Base-by-base conservation (phyloP, 2,329 filamentous ascomycete genomes). In the Phyllosticta citrichinensis region DNA sequence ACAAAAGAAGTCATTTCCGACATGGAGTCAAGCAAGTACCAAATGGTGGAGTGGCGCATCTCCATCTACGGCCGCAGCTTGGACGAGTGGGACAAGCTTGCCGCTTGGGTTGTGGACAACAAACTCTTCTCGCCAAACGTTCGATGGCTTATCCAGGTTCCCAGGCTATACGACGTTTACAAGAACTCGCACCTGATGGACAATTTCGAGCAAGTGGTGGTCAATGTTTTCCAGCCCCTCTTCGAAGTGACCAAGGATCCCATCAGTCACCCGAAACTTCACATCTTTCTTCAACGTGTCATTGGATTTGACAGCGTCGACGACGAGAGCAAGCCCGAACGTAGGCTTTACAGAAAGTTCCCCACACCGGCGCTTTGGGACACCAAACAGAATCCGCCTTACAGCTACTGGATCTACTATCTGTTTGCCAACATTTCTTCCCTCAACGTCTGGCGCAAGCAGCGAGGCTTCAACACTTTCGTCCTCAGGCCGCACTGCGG, bases 331-430 rank as follows among this genome's bases (percentile, higher is more conserved):
- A 99, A 99, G 76, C 83, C 91, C 2, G 94, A 99, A 75, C 86
- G 93, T 27, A 87, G 94, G 20, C 82, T 97, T n/a, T 96, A 91
- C 77, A 88, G 87, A 70, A 99, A 99, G 73, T 99, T 96, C 66
- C 94, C 94, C 0, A 86, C 94, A 22, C 93, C 94, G 4, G 88
- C 86, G 64, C 85, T 86, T 59, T 99, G 94, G 94, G 83, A 86
- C 65, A 91, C 91, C 0, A 91, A 89, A 68, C 92, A 97, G 74
- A 99, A 99, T 70, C 94, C 94, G 14, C 94, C 94, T 0, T 99
- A 99, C 77, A 97, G 89, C 72, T 99, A 99, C 76, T 99, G 94
- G 94, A 89, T 97, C 70, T 99, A 99, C 76, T 96, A 96, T 70
- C 81, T 97, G 58, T 97, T 94, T 70, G 87, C 94, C 64, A 99